A percentile compares a stretch with the other conserved stretches of the same genome.
These are phyloP conservation scores for Chlorella variabilis DNA, from an alignment of 163 green algal genomes.

Conservation along the genomic window DNA sequence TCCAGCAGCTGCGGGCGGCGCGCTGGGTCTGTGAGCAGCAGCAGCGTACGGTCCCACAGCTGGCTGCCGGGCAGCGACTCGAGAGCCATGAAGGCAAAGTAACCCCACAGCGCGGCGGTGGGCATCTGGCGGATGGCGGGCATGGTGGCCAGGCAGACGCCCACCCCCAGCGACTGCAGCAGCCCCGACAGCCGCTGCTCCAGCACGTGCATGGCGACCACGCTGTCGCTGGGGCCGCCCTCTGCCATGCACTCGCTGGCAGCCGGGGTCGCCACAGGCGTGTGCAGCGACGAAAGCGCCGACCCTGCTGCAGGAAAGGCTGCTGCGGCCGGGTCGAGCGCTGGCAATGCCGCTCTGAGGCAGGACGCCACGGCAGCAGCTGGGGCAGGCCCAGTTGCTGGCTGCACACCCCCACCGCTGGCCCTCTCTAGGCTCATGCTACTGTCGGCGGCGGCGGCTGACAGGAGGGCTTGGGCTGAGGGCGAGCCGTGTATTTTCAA, in stretches of 20 bases:
- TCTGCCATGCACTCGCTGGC: background rate
- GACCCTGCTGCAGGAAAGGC: too few species aligned
- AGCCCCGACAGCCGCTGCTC: constrained; percentile 82
- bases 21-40: constrained; percentile 76
- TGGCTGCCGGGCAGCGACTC: constrained; percentile 77
- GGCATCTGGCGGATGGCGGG: constrained; percentile 72
- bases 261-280: too few species aligned
- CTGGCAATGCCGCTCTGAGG: too few species aligned
- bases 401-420: too few species aligned
- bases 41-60: constrained; percentile 78
- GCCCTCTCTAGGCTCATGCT: too few species aligned
- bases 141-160: constrained; percentile 67
- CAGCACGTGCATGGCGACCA: constrained; percentile 60
- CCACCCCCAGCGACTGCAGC: constrained; percentile 77
- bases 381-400: too few species aligned
- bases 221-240: background rate
- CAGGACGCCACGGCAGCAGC: too few species aligned
- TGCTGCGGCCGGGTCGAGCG: too few species aligned
- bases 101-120: constrained; percentile 77
- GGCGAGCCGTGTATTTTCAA: too few species aligned
- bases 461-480: too few species aligned
- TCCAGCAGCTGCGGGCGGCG: constrained; percentile 50
- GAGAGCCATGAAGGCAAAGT: constrained; percentile 88
- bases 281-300: too few species aligned
- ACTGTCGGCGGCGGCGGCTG: too few species aligned